Evolutionary conservation across 176 grass and related monocot genomes (phyloP), one percentile per base, ranked within the genome.

Genomic region (Triticum monococcum): DNA sequence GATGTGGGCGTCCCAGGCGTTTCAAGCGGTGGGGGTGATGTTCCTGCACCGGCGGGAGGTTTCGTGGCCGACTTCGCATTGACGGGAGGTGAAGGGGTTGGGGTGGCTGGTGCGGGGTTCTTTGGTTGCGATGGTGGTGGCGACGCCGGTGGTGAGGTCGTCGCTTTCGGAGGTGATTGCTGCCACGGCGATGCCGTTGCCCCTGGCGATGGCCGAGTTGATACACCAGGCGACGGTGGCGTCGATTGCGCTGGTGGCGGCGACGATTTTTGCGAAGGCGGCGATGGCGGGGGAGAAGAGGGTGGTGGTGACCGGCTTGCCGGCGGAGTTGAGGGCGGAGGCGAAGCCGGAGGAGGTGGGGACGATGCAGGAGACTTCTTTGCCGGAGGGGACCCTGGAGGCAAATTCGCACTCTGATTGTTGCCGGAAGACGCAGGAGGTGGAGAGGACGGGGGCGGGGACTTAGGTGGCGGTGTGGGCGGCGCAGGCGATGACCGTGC

Each of bases 281-380:
- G 67, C 4, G 85, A 24, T 20, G 65, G 8, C 18, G 50, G 67
- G 14, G 10, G 80, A 31, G 86, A 76, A 23, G 86, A 50, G 8
- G 81, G 82, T 57, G 86, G 70, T 36, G 89, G 28, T 28, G 68
- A 81, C 16, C 10, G 46, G 48, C 28, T 87, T 18, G 67, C 4
- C 25, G 38, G 46, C 28, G 84, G 87, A 11, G 83, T 57, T 1
- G 90, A 86, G 2, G 87, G 73, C 20, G 83, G 46, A 38, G 84
- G 80, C 7, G 81, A 77, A 23, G 64, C 62, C 3, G 68, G 81
- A 37, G 87, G 87, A 24, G 91, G 82, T 5, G 81, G 37, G 40
- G 85, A 66, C 24, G 61, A 1, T 23, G 56, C 0, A 28, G 90
- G 48, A 3, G 83, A 43, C 13, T 20, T 82, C 16, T 6, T 41